Conservation (phyloP, 345 rosid genomes). For the Draba incana region DNA sequence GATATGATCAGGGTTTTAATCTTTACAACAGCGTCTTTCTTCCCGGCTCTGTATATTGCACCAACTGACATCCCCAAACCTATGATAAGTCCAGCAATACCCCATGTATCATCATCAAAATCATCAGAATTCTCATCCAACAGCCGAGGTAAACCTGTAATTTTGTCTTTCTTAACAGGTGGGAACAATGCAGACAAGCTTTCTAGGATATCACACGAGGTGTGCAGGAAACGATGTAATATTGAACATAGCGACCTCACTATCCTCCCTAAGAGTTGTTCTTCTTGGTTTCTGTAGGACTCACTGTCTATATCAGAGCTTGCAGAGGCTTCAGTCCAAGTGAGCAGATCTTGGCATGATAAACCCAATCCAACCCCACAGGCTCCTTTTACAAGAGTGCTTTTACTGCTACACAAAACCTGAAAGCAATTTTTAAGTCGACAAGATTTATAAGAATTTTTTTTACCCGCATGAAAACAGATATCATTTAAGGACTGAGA, state of each 20-base stretch:
- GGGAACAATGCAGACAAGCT: conserved; percentile 54
- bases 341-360: conserved; percentile 79
- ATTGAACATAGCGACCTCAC: conserved; percentile 55
- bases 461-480: conserved; percentile 4
- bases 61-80: conserved; percentile 79
- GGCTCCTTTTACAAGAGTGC: conserved; percentile 87
- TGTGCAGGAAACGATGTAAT: conserved; percentile 49
- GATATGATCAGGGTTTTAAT: conserved; percentile 77
- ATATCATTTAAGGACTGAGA: conserved; percentile 11
- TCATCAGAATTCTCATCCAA: conserved; percentile 54
- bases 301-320: conserved; percentile 50
- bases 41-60: conserved; percentile 80
- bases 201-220: conserved; percentile 54
- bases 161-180: conserved; percentile 38
- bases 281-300: conserved; percentile 62
- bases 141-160: conserved; percentile 44
- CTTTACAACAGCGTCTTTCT: conserved; percentile 61
- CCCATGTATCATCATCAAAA: conserved; percentile 89
- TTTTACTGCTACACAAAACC: conserved; percentile 85
- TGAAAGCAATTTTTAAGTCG: conserved; percentile 42
- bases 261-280: conserved; percentile 60
- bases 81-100: conserved; percentile 83
- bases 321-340: conserved; percentile 54
- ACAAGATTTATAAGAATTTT: conserved; percentile 8
- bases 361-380: conserved; percentile 92